Evolutionary conservation across 2,329 filamentous ascomycete species (phyloP).

Genomic region (Ascochyta pisi): DNA sequence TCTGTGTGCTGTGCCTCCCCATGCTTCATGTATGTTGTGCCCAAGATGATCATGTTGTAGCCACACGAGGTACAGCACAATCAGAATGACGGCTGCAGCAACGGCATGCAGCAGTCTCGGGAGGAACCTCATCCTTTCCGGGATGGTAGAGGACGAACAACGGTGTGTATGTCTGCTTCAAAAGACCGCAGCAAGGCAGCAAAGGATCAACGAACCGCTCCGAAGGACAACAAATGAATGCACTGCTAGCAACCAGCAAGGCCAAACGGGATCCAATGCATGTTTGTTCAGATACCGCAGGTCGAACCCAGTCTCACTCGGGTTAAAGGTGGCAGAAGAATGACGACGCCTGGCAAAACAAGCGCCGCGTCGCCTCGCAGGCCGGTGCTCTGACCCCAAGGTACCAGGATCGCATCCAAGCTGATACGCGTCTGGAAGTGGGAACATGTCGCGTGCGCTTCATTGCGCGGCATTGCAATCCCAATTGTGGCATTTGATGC

Average conservation of each 20-base stretch:
- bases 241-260: neutral
- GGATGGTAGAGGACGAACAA: neutral
- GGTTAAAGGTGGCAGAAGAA: slow-evolving; percentile 23
- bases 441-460: slow-evolving; percentile 26
- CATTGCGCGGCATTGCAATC: slow-evolving; percentile 13
- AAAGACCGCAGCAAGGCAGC: slow-evolving; percentile 5
- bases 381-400: slow-evolving; percentile 6
- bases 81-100: slow-evolving; percentile 31
- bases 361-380: slow-evolving; percentile 14
- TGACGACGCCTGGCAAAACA: slow-evolving; percentile 32
- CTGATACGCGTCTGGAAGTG: slow-evolving; percentile 18
- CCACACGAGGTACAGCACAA: slow-evolving; percentile 44
- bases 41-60: slow-evolving; percentile 33
- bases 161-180: neutral
- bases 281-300: slow-evolving; percentile 22
- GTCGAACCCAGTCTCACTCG: slow-evolving; percentile 22
- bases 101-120: slow-evolving; percentile 41
- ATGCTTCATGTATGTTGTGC: slow-evolving; percentile 37
- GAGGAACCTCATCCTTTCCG: slow-evolving; percentile 39
- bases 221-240: slow-evolving; percentile 8
- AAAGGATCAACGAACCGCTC: slow-evolving; percentile 8
- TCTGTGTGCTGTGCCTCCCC: slow-evolving; percentile 38
- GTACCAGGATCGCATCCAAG: slow-evolving; percentile 11
- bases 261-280: slow-evolving; percentile 20
- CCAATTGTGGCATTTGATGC: slow-evolving; percentile 9